Conservation (phyloP, 805 yeast genomes). For the Candida sakaeoensis region DNA sequence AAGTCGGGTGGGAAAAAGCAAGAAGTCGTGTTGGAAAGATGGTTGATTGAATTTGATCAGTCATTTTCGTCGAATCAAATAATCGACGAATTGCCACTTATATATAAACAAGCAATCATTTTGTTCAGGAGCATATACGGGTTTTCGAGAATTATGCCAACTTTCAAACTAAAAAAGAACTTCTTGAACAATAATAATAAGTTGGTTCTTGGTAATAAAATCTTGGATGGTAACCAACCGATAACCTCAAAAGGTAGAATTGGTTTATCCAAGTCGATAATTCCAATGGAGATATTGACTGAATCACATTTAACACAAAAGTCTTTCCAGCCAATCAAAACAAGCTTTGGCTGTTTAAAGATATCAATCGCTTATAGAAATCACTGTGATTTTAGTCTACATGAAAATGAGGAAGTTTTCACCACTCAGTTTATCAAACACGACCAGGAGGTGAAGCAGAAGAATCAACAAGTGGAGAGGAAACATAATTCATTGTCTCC, state of each 20-base stretch:
- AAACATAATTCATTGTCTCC: conserved; percentile 19
- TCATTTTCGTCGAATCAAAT: conserved; percentile 26
- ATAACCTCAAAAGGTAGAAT: conserved; percentile 79
- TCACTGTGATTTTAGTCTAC: conserved; percentile 63
- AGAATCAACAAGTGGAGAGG: neutral
- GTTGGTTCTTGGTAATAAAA: conserved; percentile 53
- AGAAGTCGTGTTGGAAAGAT: conserved; percentile 91
- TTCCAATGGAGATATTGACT: conserved; percentile 19
- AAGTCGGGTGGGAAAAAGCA: conserved; percentile 57
- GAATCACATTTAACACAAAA: conserved; percentile 57
- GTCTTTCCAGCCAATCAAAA: conserved; percentile 64
- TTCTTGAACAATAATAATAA: conserved; percentile 11
- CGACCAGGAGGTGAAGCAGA: conserved; percentile 29
- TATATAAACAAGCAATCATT: conserved; percentile 72
- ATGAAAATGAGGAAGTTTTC: conserved; percentile 61
- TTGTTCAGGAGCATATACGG: conserved; percentile 73
- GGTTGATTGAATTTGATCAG: conserved; percentile 81
- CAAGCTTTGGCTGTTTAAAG: conserved; percentile 70
- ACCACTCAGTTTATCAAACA: conserved; percentile 53
- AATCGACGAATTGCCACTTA: conserved; percentile 55
- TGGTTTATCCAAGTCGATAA: conserved; percentile 71
- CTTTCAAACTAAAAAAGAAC: conserved; percentile 51
- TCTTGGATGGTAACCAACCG: conserved; percentile 74
- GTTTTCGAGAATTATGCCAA: conserved; percentile 64
- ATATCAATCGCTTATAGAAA: conserved; percentile 77